A percentile compares a stretch with the other conserved stretches of the same genome.
phyloP scores from a whole-genome alignment of 768 basidiomycete genomes.

The Nevesoporus exiguus region DNA sequence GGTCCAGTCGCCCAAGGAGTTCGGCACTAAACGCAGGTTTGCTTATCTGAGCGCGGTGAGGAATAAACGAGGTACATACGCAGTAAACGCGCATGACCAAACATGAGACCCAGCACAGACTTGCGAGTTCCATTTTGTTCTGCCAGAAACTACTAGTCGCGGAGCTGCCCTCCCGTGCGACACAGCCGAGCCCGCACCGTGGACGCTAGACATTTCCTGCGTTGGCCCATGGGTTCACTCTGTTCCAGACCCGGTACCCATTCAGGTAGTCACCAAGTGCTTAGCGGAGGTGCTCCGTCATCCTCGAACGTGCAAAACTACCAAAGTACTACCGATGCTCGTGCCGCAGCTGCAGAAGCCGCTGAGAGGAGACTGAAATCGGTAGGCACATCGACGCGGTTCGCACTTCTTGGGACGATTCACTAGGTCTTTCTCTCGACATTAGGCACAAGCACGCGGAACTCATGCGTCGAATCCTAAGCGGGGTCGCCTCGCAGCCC shows the following conservation, averaged over 20 bases:
- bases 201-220: not conserved
- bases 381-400: conserved; percentile 36
- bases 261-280: conserved; percentile 46
- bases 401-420: conserved; percentile 20
- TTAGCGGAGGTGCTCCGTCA: conserved; percentile 37
- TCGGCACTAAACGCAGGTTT: not conserved
- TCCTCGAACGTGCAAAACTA: conserved; percentile 19
- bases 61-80: conserved; percentile 20
- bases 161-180: not conserved
- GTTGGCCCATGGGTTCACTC: conserved; percentile 48
- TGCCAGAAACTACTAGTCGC: not conserved
- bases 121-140: not conserved
- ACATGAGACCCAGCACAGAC: conserved; percentile 17
- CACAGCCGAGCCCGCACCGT: not conserved
- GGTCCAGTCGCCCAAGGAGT: not conserved
- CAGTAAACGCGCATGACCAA: conserved; percentile 5
- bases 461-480: conserved; percentile 44
- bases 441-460: conserved; percentile 42
- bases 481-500: conserved; percentile 41
- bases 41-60: conserved; percentile 11
- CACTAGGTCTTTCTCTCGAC: conserved; percentile 15
- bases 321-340: conserved; percentile 39
- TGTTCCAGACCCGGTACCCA: conserved; percentile 50
- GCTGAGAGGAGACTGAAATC: conserved; percentile 57
- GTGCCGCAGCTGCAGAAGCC: conserved; percentile 57